Evolutionary conservation across 2,329 filamentous ascomycete species (phyloP).

Genomic region (Westerdykella ornata): DNA sequence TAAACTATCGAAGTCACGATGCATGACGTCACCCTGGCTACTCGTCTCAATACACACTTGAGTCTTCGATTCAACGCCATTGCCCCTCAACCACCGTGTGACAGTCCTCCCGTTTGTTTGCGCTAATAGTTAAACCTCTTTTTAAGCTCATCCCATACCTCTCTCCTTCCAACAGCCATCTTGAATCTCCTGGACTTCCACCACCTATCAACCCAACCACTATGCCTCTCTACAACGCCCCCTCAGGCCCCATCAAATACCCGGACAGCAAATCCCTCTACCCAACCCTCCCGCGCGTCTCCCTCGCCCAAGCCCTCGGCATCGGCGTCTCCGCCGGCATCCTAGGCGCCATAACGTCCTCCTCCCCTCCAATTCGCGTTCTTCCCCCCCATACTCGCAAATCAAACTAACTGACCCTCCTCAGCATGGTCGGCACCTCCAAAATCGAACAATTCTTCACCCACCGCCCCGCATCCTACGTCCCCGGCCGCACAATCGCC

Average conservation of each 20-base stretch:
- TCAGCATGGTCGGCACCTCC: conserved; percentile 24
- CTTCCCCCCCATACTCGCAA: background rate
- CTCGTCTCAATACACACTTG: too few species aligned
- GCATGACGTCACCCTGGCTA: too few species aligned
- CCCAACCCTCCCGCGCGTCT: conserved; percentile 13
- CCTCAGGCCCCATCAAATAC: conserved; percentile 9
- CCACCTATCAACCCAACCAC: background rate
- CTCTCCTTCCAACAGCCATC: too few species aligned
- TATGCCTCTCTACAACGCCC: conserved; percentile 13
- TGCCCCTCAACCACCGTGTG: too few species aligned
- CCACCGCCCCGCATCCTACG: conserved; percentile 24
- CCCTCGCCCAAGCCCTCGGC: conserved; percentile 14
- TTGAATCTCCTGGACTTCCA: background rate
- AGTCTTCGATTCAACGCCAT: too few species aligned
- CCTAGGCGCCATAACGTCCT: conserved; percentile 13
- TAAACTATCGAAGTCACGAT: too few species aligned
- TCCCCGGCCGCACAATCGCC: conserved; percentile 25
- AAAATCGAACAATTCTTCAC: conserved; percentile 27
- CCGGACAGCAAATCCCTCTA: conserved; percentile 15
- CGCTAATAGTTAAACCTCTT: too few species aligned
- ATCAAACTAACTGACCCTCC: conserved; percentile 1
- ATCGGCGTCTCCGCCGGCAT: conserved; percentile 14
- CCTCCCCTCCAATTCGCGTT: background rate
- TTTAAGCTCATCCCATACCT: too few species aligned
- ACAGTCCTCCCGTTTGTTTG: too few species aligned